Evolutionary conservation across 2,329 filamentous ascomycete genomes (phyloP), one percentile per base, ranked within the genome.

Genomic region (Ascosphaera apis): DNA sequence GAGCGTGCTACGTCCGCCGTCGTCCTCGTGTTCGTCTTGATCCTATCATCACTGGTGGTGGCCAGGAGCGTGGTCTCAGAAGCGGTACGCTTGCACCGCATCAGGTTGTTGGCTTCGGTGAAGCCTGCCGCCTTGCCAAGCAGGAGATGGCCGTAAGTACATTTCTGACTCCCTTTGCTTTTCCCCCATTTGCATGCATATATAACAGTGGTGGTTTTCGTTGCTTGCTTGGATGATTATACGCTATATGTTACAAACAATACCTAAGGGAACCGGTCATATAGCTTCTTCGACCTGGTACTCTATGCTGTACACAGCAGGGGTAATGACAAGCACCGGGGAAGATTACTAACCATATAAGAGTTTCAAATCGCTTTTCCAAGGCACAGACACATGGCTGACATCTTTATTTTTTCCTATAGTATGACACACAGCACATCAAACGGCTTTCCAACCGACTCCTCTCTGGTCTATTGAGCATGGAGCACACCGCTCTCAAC

Each of bases 351-450:
- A n/a, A n/a, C n/a, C n/a, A n/a, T n/a, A n/a, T n/a, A n/a, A n/a
- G n/a, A n/a, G n/a, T n/a, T n/a, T n/a, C n/a, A n/a, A n/a, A n/a
- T n/a, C n/a, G n/a, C n/a, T n/a, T n/a, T n/a, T n/a, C n/a, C n/a
- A n/a, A 37, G 35, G 35, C 34, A 25, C 37, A 19, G 31, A 19
- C n/a, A n/a, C n/a, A n/a, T n/a, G n/a, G n/a, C n/a, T n/a, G n/a
- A n/a, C n/a, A n/a, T n/a, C n/a, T n/a, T n/a, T n/a, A n/a, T n/a
- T n/a, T n/a, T n/a, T n/a, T n/a, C n/a, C n/a, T n/a, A n/a, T 45
- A 98, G 88, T 98, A 98, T 48, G 88, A 98, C 51, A 69, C 75
- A 15, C 81, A 84, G 58, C 77, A 83, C 44, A 76, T 98, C 53
- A 72, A 76, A 47, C 60, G 59, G 17, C 69, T 98, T 6, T 93